Percentiles rank a stretch among this genome's conserved stretches.
Conservation (phyloP, 75 land plant species). For the Pseudotsuga menziesii region DNA sequence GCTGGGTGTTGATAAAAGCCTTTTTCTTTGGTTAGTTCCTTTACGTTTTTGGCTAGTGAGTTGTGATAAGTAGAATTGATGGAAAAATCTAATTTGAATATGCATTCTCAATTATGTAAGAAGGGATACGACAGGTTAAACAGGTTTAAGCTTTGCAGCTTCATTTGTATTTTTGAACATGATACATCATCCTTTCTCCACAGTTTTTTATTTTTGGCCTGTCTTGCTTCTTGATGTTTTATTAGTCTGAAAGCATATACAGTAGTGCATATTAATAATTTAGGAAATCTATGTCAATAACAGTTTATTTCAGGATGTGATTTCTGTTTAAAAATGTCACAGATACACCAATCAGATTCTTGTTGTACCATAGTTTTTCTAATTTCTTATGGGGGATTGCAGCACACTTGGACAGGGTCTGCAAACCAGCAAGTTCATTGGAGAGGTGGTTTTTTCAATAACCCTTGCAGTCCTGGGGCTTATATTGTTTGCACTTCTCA, state of each 20-base stretch:
- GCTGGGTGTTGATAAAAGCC: too few species aligned
- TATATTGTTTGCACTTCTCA: slow-evolving; percentile 65
- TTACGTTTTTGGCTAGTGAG: too few species aligned
- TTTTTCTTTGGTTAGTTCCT: too few species aligned
- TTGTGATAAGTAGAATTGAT: neutral
- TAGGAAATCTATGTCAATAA: neutral
- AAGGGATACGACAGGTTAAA: too few species aligned
- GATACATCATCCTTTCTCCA: neutral
- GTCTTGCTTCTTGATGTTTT: neutral
- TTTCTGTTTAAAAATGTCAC: neutral
- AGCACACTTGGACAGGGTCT: slow-evolving; percentile 78
- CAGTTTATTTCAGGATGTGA: neutral
- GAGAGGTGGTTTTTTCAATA: slow-evolving; percentile 69
- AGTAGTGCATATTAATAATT: neutral
- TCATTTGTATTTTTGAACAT: neutral
- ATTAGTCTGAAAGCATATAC: neutral
- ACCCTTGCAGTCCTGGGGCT: slow-evolving; percentile 61
- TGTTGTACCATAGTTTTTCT: neutral
- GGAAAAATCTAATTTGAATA: neutral
- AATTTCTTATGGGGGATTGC: slow-evolving; percentile 7
- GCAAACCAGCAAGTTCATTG: slow-evolving; percentile 52
- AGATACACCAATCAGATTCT: neutral
- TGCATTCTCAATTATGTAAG: neutral
- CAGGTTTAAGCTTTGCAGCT: neutral
- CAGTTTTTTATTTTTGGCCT: neutral